Evolutionary conservation across 1,284 basidiomycete genomes (phyloP).

Genomic region (Golubevia sp.): DNA sequence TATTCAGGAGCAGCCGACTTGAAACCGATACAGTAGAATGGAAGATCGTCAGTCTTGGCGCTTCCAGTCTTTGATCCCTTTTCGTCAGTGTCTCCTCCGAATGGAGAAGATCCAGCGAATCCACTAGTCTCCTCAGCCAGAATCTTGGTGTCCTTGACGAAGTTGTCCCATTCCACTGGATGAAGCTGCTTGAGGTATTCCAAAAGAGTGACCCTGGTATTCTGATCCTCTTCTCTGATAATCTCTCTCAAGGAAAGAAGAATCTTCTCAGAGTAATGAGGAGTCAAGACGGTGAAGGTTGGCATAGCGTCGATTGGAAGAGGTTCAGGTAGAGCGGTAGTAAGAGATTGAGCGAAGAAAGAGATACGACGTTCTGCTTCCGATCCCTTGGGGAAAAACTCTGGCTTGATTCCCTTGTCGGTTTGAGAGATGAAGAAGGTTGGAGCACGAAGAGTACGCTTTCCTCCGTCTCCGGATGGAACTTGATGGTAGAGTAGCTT

Average conservation of each 20-base stretch:
- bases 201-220: constrained; percentile 59
- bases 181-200: constrained; percentile 91
- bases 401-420: constrained; percentile 57
- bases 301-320: constrained; percentile 61
- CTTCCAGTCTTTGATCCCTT: constrained; percentile 46
- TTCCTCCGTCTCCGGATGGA: constrained; percentile 56
- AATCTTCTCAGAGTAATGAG: constrained; percentile 61
- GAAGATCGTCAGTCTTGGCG: constrained; percentile 78
- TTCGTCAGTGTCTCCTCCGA: constrained; percentile 68
- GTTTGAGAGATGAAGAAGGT: constrained; percentile 61
- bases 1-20: constrained; percentile 98
- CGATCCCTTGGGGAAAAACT: constrained; percentile 61
- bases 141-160: constrained; percentile 99
- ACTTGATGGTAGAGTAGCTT: constrained; percentile 61
- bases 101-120: constrained; percentile 76
- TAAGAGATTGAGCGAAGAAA: constrained; percentile 61
- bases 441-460: constrained; percentile 59
- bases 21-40: constrained; percentile 99
- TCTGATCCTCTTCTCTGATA: constrained; percentile 61
- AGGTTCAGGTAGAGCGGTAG: constrained; percentile 54
- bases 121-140: constrained; percentile 91
- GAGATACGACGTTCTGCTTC: constrained; percentile 61
- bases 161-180: constrained; percentile 98
- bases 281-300: constrained; percentile 59
- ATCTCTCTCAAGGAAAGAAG: constrained; percentile 60